Evolutionary conservation across 2,329 filamentous ascomycete species (phyloP).

Genomic region (Xylariaceae sp.): DNA sequence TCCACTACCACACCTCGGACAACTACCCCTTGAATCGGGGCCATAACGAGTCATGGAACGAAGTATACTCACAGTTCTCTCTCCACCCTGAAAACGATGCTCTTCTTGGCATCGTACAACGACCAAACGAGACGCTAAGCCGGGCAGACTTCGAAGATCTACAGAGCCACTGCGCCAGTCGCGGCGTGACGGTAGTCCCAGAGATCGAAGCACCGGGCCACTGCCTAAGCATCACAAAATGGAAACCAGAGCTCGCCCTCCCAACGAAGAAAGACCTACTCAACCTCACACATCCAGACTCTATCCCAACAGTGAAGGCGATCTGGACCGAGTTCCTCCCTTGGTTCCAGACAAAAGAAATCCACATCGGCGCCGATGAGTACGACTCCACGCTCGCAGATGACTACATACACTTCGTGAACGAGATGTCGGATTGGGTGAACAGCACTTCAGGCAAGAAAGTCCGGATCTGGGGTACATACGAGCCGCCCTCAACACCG

Average conservation of each 20-base stretch:
- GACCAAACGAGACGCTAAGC: slow-evolving; percentile 45
- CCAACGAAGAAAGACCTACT: slow-evolving; percentile 43
- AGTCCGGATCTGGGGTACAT: slow-evolving; percentile 54
- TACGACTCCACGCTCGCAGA: slow-evolving; percentile 44
- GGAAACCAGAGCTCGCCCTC: slow-evolving; percentile 52
- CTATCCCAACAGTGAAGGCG: slow-evolving; percentile 47
- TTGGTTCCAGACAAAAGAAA: slow-evolving; percentile 54
- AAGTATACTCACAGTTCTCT: slow-evolving; percentile 46
- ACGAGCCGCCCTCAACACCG: slow-evolving; percentile 37
- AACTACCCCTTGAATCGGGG: slow-evolving; percentile 48
- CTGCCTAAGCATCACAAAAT: slow-evolving; percentile 51
- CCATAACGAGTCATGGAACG: slow-evolving; percentile 42
- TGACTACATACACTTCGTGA: slow-evolving; percentile 52
- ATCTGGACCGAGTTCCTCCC: slow-evolving; percentile 54
- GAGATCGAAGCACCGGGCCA: slow-evolving; percentile 57
- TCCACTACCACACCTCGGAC: slow-evolving; percentile 49
- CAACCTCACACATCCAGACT: slow-evolving; percentile 52
- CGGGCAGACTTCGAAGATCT: slow-evolving; percentile 46
- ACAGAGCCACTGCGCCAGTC: slow-evolving; percentile 46
- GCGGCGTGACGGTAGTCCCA: slow-evolving; percentile 52
- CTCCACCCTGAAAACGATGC: slow-evolving; percentile 37
- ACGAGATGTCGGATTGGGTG: slow-evolving; percentile 46
- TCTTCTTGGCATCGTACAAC: slow-evolving; percentile 40
- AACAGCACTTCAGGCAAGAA: slow-evolving; percentile 37
- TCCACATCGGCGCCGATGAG: slow-evolving; percentile 56